Base-by-base conservation (phyloP, 345 rosid genomes). In the Lumnitzera racemosa region DNA sequence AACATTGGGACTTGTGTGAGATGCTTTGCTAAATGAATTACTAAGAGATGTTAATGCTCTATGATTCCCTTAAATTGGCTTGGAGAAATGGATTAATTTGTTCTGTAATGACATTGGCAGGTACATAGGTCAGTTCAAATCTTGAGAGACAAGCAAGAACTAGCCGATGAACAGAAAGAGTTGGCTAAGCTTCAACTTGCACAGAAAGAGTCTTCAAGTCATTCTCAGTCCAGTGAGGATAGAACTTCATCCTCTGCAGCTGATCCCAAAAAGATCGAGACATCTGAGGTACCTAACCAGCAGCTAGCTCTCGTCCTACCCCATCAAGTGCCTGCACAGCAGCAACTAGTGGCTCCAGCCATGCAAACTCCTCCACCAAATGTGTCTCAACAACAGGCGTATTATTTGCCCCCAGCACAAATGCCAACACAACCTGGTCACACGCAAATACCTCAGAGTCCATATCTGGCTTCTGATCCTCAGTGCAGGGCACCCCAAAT, bases 91-190 rank as follows among this genome's bases (percentile, higher is more conserved):
- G 43, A 36, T 9, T 47, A 46, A 58, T 27, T 24, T 43, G 3
- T 17, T 24, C 55, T 61, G 24, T 49, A 31, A 29, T 51, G 31
- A 68, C 14, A 48, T 53, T 55, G 68, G 53, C 78, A 95, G 99
- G 99, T 95, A 65, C 96, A 90, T 69, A 83, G 98, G 72, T 95
- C 99, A 53, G 94, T 95, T 61, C 99, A 95, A 83, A 85, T 95
- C 67, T 76, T 95, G 14, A 85, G 98, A 71, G 99, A 95, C 76
- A 95, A 90, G 74, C 99, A 95, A 82, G 99, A 95, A 72, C 87
- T 90, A 59, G 92, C 91, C 13, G 99, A 95, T 8, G 63, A 98
- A 24, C 96, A 95, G 68, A 95, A 95, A 72, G 98, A 90, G 65
- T 66, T 95, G 47, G 94, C 91, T 46, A 95, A 86, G 78, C 86